Evolutionary conservation across 2,329 filamentous ascomycete species (phyloP), one percentile per base, ranked within the genome.

Genomic region (Fusarium sp.): DNA sequence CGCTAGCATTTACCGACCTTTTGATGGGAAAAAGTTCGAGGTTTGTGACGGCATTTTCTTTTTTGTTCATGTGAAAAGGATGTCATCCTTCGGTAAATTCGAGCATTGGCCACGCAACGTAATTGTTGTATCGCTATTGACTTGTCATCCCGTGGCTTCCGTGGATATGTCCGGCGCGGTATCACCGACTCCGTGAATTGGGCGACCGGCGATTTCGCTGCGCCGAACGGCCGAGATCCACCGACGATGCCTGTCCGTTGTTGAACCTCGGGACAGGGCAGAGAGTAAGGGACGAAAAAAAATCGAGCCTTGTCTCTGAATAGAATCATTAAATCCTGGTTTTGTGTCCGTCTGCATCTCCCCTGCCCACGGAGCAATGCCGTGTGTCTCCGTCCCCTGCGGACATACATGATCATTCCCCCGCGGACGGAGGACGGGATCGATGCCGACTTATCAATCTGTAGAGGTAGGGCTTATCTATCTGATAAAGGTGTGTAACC

Each of bases 381-480:
- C n/a, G 24, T 40, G 31, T 38, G 11, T 29, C 17, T 59, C 51
- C 53, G 51, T 64, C 31, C 62, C 51, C 60, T 38, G 51, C 51
- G 62, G 53, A 7, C 9, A 12, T 46, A 7, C 9, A 12, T 46
- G 16, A 11, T 56, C 35, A 22, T 27, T 57, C 20, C 59, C 49
- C 64, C 56, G 55, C 42, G 56, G 44, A 51, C 29, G 46, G 55
- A 46, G 55, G 20, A 5, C 44, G 36, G 51, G 20, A 49, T 38
- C 10, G 24, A 51, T 31, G 17, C 53, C 62, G 40, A 5, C 62
- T 74, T 75, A 74, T 75, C 72, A 74, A 74, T 74, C 72, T 64
- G 31, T 16, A 9, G n/a, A 22, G 14, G 12, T 40, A 27, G 11
- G 24, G 6, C 58, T 72, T 75, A 70, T 74, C 72, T 59, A 70